These are phyloP conservation scores for Tuber magnatum DNA, from an alignment of 495 filamentous ascomycete genomes.

Conservation along the genomic window DNA sequence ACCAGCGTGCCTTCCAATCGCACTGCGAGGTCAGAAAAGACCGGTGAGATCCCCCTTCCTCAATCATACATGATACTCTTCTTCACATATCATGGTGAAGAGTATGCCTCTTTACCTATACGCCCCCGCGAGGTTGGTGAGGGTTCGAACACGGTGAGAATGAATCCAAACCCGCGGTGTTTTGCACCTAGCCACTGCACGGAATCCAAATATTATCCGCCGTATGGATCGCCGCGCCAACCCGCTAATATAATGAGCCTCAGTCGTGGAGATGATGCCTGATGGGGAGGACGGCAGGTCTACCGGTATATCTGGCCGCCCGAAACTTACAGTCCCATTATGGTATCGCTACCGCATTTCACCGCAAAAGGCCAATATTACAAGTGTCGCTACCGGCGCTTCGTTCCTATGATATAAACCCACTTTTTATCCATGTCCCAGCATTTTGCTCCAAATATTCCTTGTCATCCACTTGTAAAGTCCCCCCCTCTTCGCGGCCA, in stretches of 20 bases:
- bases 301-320: background rate
- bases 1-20: background rate
- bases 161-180: background rate
- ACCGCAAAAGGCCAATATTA: background rate
- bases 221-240: background rate
- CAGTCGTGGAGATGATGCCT: background rate
- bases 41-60: background rate
- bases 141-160: background rate
- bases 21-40: background rate
- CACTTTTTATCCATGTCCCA: background rate
- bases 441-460: background rate
- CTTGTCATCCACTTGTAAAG: conserved; percentile 33
- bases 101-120: background rate
- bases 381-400: background rate
- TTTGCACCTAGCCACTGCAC: background rate
- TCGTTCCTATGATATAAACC: background rate
- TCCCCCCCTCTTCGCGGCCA: conserved; percentile 15
- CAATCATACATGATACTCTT: background rate
- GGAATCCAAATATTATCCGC: background rate
- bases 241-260: background rate
- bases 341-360: background rate
- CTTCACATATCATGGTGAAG: background rate
- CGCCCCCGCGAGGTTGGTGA: background rate
- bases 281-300: background rate
- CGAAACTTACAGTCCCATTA: background rate